These are phyloP conservation scores for Clonostachys chloroleuca DNA, from an alignment of 2,329 filamentous ascomycete species.

Conservation along the genomic window DNA sequence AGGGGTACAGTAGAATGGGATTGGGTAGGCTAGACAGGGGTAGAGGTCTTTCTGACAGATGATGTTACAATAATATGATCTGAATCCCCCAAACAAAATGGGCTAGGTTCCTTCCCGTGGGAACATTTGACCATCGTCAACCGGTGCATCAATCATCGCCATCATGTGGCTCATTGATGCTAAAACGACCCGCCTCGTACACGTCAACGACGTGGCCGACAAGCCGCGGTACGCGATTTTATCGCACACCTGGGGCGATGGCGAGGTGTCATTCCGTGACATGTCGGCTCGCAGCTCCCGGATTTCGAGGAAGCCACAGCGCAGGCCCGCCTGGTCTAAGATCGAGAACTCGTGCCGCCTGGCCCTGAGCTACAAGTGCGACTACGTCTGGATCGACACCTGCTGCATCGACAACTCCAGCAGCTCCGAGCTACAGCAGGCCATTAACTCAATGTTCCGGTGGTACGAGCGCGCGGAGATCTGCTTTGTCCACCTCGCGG, in stretches of 20 bases:
- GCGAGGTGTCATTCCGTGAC: slow-evolving; percentile 12
- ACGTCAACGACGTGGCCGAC: slow-evolving; percentile 8
- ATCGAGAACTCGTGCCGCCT: slow-evolving; percentile 7
- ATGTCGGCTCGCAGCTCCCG: background rate
- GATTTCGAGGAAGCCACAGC: slow-evolving; percentile 3
- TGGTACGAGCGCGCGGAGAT: slow-evolving; percentile 13
- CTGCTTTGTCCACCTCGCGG: slow-evolving; percentile 14
- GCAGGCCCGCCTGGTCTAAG: slow-evolving; percentile 8
- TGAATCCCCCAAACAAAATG: too few species aligned
- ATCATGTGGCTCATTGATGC: slow-evolving; percentile 16
- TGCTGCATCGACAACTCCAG: slow-evolving; percentile 15
- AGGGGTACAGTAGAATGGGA: too few species aligned
- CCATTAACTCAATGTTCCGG: slow-evolving; percentile 15
- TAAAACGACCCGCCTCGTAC: slow-evolving; percentile 7
- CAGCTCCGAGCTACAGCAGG: slow-evolving; percentile 14
- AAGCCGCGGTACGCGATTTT: slow-evolving; percentile 12
- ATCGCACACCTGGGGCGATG: slow-evolving; percentile 12
- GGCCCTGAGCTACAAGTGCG: slow-evolving; percentile 5
- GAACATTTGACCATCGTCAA: too few species aligned
- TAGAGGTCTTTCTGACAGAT: too few species aligned
- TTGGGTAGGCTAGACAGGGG: too few species aligned
- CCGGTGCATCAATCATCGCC: background rate
- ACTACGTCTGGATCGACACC: slow-evolving; percentile 15
- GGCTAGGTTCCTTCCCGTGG: too few species aligned
- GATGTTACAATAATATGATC: too few species aligned